These are phyloP conservation scores for Ambrosiella xylebori DNA, from an alignment of 2,329 filamentous ascomycete species.

Conservation along the genomic window DNA sequence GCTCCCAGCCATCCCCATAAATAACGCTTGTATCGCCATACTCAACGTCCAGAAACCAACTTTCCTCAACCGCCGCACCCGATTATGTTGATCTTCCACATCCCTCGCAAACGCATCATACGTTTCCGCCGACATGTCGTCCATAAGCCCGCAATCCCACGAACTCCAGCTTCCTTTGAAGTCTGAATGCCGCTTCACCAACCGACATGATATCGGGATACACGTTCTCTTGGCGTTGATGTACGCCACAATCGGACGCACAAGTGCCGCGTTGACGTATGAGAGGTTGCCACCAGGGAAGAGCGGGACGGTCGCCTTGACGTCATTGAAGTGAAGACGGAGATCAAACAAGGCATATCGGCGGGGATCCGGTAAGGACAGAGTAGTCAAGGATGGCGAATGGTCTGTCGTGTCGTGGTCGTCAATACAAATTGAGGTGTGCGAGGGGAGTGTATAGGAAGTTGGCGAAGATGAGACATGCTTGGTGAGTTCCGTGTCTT, in stretches of 20 bases:
- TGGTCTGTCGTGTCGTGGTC: conserved; percentile 13
- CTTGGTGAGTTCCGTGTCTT: not conserved
- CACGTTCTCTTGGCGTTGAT: conserved; percentile 93
- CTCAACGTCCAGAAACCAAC: conserved; percentile 94
- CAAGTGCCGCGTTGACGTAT: conserved; percentile 89
- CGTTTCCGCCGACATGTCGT: conserved; percentile 81
- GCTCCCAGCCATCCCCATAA: conserved; percentile 86
- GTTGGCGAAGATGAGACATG: conserved; percentile 10
- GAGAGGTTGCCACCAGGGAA: conserved; percentile 80
- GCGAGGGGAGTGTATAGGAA: conserved; percentile 10
- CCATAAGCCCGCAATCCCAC: conserved; percentile 85
- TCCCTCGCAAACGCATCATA: conserved; percentile 89
- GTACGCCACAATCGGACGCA: conserved; percentile 91
- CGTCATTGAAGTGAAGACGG: conserved; percentile 86
- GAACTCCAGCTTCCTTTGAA: conserved; percentile 94
- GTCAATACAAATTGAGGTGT: conserved; percentile 7
- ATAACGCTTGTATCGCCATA: conserved; percentile 78
- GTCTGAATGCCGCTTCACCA: conserved; percentile 75
- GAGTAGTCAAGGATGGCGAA: not conserved
- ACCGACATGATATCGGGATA: conserved; percentile 85
- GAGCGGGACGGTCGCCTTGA: conserved; percentile 78
- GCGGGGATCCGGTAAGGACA: conserved; percentile 34
- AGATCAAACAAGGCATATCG: conserved; percentile 87
- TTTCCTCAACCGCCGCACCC: conserved; percentile 77
- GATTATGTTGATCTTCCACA: conserved; percentile 74